Evolutionary conservation across 495 filamentous ascomycete genomes (phyloP), one percentile per base, ranked within the genome.

Genomic region (Alectoria sarmentosa): DNA sequence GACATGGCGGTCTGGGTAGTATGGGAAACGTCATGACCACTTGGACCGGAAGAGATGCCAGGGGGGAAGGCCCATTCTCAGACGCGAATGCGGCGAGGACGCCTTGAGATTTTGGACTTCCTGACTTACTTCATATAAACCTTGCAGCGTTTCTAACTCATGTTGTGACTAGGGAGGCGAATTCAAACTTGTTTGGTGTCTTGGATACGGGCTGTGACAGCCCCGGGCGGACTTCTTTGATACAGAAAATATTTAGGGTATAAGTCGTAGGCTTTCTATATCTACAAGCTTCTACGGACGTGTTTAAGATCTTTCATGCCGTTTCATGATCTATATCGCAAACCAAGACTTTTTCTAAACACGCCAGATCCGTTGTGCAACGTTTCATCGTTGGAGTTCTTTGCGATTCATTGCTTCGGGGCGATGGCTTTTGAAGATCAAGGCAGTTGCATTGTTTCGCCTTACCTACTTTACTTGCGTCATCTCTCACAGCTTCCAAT

Each of bases 1-100:
- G 68, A 54, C 70, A 72, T 44, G 70, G 70, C 26, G 70, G 70
- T 30, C 49, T 72, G 1, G 70, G 70, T 21, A 72, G 70, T 58
- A 64, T 72, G 34, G 68, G 70, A 8, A 68, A 66, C 41, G 57
- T 64, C 36, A 64, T 60, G 56, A 58, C 32, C 42, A 49, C 61
- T 17, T 68, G 68, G 64, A 69, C 54, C 32, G 69, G 56, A 36
- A 54, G 57, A 37, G 38, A 58, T 39, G 56, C 66, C 36, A 60
- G 57, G 41, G 58, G 60, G 10, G 67, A 64, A 58, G 68, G 68
- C 10, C 70, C 70, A 9, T 72, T 72, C 54, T 72, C 70, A 23
- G 70, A 72, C 41, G 66, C 55, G 7, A 42, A 70, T 48, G 68
- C 66, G 13, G 70, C 70, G 17, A 64, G 66, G 49, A 72, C 70